These are phyloP conservation scores for Penicillium hordei DNA, from an alignment of 2,329 filamentous ascomycete genomes.

Conservation along the genomic window DNA sequence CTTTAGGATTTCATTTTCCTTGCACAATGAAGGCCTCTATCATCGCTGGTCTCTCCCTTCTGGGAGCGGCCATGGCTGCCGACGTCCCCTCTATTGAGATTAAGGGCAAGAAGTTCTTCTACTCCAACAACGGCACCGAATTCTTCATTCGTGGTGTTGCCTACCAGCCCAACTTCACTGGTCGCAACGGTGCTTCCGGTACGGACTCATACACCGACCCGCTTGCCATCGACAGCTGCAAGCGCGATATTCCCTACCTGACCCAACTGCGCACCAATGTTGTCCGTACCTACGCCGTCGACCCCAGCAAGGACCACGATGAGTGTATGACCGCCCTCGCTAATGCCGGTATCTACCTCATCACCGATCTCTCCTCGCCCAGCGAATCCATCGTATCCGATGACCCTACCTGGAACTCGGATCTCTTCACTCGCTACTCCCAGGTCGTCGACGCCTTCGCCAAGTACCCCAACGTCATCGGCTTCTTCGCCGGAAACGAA, in stretches of 20 bases:
- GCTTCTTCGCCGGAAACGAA: slow-evolving; percentile 99
- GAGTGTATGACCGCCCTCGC: slow-evolving; percentile 81
- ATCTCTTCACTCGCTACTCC: slow-evolving; percentile 78
- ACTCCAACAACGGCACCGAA: slow-evolving; percentile 73
- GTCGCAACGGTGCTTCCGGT: slow-evolving; percentile 50
- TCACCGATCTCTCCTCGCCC: slow-evolving; percentile 86
- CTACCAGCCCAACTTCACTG: slow-evolving; percentile 73
- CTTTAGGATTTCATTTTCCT: slow-evolving; percentile 6
- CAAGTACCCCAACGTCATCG: slow-evolving; percentile 86
- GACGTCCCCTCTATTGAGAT: slow-evolving; percentile 58
- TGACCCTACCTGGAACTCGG: slow-evolving; percentile 73
- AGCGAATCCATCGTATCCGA: slow-evolving; percentile 80
- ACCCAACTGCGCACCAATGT: slow-evolving; percentile 79
- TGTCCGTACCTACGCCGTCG: slow-evolving; percentile 91
- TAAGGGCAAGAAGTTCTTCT: slow-evolving; percentile 90
- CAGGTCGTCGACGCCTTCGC: slow-evolving; percentile 76
- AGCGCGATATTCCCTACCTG: slow-evolving; percentile 82
- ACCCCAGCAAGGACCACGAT: slow-evolving; percentile 74
- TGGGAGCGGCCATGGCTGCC: slow-evolving; percentile 50
- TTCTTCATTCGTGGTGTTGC: slow-evolving; percentile 88
- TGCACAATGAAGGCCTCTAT: slow-evolving; percentile 57
- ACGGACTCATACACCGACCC: slow-evolving; percentile 71
- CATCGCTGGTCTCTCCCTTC: slow-evolving; percentile 54
- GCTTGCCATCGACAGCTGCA: slow-evolving; percentile 68
- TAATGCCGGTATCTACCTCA: slow-evolving; percentile 88